Base-by-base conservation (phyloP, 2,329 filamentous ascomycete genomes). In the Fusarium verrucosum region DNA sequence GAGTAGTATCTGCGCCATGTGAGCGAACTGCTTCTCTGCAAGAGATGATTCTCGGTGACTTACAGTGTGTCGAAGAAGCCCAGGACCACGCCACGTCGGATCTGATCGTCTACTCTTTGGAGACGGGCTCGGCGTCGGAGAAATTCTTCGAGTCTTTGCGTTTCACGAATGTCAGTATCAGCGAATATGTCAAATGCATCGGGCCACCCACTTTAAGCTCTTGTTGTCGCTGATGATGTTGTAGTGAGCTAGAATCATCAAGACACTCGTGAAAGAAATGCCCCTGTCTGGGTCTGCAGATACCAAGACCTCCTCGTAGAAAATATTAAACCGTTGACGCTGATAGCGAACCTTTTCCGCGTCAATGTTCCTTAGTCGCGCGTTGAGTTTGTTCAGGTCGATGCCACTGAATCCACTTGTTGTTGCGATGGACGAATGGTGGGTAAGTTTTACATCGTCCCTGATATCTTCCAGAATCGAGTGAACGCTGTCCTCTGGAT, bases 211-310 rank as follows among this genome's bases (percentile, higher is more conserved):
- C 89, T 86, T 89, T 73, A 99, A 81, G 77, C 93, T 97, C 83
- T 97, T 97, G 81, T 90, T 97, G 77, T 99, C 95, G 69, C 90
- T 97, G 75, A 99, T 99, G 73, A 99, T 93, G 73, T 98, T 99
- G 83, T 99, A 96, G 77, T 99, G 95, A 30, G 96, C 94, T 55
- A 99, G 83, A 60, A 96, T 96, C 90, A 99, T 95, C 47, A 99
- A 83, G 20, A 97, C 90, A 8, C 90, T 89, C 4, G 92, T 95
- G 76, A 99, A 99, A 1, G 92, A 90, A 58, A 99, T 96, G 43
- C 95, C 95, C 62, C 87, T 86, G 72, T 96, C 92, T 1, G 90
- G 91, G 75, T 99, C 94, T 6, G 94, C 92, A 6, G 93, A 94
- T 7, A 97, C 92, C 76, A 98, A 87, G 19, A 98, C 91, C 79